These are phyloP conservation scores for Pythium angustatum DNA, from an alignment of 352 stramenopile species.

Conservation along the genomic window DNA sequence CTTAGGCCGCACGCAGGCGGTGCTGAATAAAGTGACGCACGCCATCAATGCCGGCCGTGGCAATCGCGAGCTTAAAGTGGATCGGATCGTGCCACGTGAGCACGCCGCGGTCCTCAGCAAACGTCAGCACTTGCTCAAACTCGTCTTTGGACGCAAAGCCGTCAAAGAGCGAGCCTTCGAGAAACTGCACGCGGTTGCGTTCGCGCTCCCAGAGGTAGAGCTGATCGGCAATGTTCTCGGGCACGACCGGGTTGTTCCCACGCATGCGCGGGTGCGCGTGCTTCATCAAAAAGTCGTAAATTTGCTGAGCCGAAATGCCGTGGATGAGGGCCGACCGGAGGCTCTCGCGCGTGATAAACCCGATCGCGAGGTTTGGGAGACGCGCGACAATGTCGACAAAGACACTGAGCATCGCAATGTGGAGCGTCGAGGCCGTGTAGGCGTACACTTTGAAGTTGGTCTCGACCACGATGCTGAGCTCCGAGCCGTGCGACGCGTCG, in stretches of 20 bases:
- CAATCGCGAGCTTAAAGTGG: constrained; percentile 79
- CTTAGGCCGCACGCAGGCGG: constrained; percentile 29
- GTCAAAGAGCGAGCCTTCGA: constrained; percentile 85
- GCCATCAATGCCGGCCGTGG: constrained; percentile 56
- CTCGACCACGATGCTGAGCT: constrained; percentile 63
- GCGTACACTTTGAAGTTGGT: constrained; percentile 94
- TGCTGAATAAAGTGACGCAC: constrained; percentile 78
- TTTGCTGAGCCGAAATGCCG: constrained; percentile 90
- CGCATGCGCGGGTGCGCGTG: constrained; percentile 86
- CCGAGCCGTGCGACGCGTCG: constrained; percentile 19
- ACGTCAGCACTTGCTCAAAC: constrained; percentile 78
- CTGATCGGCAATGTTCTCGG: constrained; percentile 90
- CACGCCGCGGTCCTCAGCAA: constrained; percentile 65
- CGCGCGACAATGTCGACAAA: constrained; percentile 91
- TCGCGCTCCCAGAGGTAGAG: constrained; percentile 92
- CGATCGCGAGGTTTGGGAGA: constrained; percentile 90
- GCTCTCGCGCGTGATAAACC: constrained; percentile 90
- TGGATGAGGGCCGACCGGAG: constrained; percentile 87
- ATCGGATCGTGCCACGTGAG: constrained; percentile 83
- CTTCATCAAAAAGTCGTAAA: constrained; percentile 92
- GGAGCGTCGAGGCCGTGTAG: constrained; percentile 88
- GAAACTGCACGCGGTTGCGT: constrained; percentile 85
- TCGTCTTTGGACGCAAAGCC: constrained; percentile 84
- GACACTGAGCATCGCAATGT: constrained; percentile 92
- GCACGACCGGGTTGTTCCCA: constrained; percentile 70